These are phyloP conservation scores for Penicillium sp. DNA, from an alignment of 2,329 filamentous ascomycete species.

Conservation along the genomic window DNA sequence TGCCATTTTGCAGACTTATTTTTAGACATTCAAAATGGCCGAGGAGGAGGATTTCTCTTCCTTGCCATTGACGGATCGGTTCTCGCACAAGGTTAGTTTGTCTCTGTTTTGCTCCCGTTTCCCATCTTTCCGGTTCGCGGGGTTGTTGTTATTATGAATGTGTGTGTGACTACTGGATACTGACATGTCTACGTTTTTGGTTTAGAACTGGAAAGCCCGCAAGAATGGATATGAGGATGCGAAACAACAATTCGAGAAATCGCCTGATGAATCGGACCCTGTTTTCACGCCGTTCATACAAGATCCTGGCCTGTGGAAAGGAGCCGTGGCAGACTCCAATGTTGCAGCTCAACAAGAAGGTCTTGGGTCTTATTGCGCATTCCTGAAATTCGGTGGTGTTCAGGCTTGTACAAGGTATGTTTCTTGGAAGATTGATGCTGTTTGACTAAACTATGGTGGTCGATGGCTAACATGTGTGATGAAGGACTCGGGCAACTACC, in stretches of 20 bases:
- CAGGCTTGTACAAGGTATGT: constrained; percentile 63
- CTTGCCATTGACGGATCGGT: constrained; percentile 36
- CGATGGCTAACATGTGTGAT: too few relatives aligned
- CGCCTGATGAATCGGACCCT: constrained; percentile 74
- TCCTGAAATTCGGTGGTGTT: constrained; percentile 78
- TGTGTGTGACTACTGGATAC: too few relatives aligned
- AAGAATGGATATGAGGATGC: constrained; percentile 93
- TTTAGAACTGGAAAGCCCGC: constrained; percentile 91
- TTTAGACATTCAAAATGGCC: constrained; percentile 36
- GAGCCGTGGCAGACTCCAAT: constrained; percentile 84
- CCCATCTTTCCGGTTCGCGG: too few relatives aligned
- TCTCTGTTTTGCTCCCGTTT: too few relatives aligned
- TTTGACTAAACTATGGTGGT: too few relatives aligned
- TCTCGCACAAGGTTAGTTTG: constrained; percentile 35
- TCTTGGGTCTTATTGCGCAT: constrained; percentile 75
- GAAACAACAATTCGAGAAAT: constrained; percentile 72
- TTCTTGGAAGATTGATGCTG: too few relatives aligned
- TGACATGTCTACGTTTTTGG: too few relatives aligned
- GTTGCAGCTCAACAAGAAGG: constrained; percentile 94
- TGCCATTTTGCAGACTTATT: too few relatives aligned
- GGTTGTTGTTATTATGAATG: too few relatives aligned
- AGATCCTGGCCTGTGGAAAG: constrained; percentile 82
- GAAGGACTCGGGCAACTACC: too few relatives aligned
- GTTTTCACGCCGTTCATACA: constrained; percentile 79
- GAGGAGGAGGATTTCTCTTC: constrained; percentile 40